A percentile compares a stretch with the other conserved stretches of the same genome.
phyloP scores from a whole-genome alignment of 108 stramenopile genomes.

The Pseudonitzschia multistriata region DNA sequence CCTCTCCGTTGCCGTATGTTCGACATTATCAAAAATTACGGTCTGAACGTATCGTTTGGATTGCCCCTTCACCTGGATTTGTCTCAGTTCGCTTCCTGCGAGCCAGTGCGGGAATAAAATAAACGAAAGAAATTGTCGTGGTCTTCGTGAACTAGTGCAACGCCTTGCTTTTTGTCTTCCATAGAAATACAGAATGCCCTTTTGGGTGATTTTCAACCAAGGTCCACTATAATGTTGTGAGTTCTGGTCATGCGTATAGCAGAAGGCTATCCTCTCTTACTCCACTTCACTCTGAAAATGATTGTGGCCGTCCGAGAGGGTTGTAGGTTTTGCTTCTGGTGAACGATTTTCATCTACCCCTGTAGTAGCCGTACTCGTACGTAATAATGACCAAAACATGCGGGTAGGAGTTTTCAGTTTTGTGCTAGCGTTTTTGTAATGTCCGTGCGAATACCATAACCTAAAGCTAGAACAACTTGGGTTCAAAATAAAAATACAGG shows the following conservation, averaged over 20 bases:
- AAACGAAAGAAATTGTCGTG: not conserved
- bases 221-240: not conserved
- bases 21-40: not conserved
- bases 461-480: no score
- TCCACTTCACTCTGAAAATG: no score
- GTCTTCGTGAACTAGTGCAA: not conserved
- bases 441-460: no score
- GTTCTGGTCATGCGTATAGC: not conserved
- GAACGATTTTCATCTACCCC: no score
- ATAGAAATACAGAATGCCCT: not conserved
- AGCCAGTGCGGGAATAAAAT: not conserved
- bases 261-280: not conserved
- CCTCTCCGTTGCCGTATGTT: slow-evolving; percentile 32
- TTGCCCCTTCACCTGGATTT: not conserved
- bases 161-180: not conserved
- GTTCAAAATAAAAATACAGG: no score
- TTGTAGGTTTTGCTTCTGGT: no score
- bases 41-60: not conserved
- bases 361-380: no score
- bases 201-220: not conserved
- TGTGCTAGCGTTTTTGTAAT: no score
- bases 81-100: not conserved
- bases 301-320: no score
- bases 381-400: no score
- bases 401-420: no score